Base-by-base conservation (phyloP, 116 monocot species). In the Zostera marina region DNA sequence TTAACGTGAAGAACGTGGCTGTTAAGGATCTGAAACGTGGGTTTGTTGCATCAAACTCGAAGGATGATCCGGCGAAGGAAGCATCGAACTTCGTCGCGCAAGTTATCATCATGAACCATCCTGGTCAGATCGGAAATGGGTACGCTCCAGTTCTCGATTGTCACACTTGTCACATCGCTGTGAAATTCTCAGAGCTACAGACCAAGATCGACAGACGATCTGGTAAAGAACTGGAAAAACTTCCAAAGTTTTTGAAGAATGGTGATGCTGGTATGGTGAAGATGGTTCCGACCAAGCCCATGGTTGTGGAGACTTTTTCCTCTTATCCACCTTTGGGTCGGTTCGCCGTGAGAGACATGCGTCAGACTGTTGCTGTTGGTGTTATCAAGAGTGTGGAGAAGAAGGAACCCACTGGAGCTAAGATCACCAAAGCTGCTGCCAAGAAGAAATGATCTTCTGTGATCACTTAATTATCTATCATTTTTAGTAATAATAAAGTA, bases 371-470 rank as follows among this genome's bases (percentile, higher is more conserved):
- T 16, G 71, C 71, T 14, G 71, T 71, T 11, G 71, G 71, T 25
- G 71, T 71, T 5, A 71, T 71, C 64, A 71, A 71, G 64, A 64
- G 42, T 17, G 71, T 71, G 0, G 71, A 71, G 64, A 71, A 71
- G 71, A 71, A 71, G 64, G 71, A 71, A 7, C 56, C 71, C 0
- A 15, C 64, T 4, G 64, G 64, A 14, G 71, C 71, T 22, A 71
- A 71, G 71, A 59, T 71, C 53, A 71, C 71, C 64, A 71, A 71
- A 53, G 46, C 71, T 11, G 71, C 71, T 12, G 56, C 11, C 13
- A 71, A 71, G 52, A 71, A 71, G 64, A 71, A 71, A 53, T 71
- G 65, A 71, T n/a, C n/a, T n/a, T n/a, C n/a, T n/a, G n/a, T n/a
- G 65, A 53, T 22, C 7, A n/a, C 14, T 53, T 53, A 3, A 3